Evolutionary conservation across 805 yeast species (phyloP), one percentile per base, ranked within the genome.

Genomic region (Kazachstania viticola): DNA sequence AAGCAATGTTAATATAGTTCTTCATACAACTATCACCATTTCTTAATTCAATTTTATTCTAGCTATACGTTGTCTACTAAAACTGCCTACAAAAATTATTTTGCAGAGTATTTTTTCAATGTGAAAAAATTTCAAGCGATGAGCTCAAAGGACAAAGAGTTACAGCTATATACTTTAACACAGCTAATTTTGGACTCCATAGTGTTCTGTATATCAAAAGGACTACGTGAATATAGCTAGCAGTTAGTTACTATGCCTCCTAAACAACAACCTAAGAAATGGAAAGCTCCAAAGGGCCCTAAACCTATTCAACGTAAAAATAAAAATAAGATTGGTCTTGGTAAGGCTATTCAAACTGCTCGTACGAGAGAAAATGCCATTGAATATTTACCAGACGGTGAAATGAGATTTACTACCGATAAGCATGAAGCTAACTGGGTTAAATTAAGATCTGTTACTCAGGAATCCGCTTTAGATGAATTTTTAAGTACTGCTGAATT

Each of bases 401-500:
- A 81, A 49, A 70, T 82, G 73, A 66, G 95, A 47, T 85, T 84
- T 56, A 81, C 94, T 14, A 84, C 95, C 0, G 77, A 71, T 29
- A 78, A 77, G 44, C 81, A 73, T 44, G 93, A 83, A 51, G 93
- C 84, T 11, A 71, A 69, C 39, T 84, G 95, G 93, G 93, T 82
- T 31, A 83, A 85, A 41, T 62, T 91, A 49, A 73, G 91, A 53
- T 85, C 96, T 2, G 93, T 91, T 12, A 91, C 97, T 0, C 97
- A 91, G 48, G 97, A 91, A 55, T 73, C 79, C 44, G 79, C 96
- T 1, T 60, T 91, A 35, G 97, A 91, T 59, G 99, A 91, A 60
- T 87, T 91, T 56, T 69, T 91, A 49, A 79, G 77, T 49, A 88
- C 96, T 6, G 99, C 98, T 1, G 94, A 84, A 56, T 69, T 91